Base-by-base conservation (phyloP, 2,329 filamentous ascomycete species). In the Arthroderma uncinatum region DNA sequence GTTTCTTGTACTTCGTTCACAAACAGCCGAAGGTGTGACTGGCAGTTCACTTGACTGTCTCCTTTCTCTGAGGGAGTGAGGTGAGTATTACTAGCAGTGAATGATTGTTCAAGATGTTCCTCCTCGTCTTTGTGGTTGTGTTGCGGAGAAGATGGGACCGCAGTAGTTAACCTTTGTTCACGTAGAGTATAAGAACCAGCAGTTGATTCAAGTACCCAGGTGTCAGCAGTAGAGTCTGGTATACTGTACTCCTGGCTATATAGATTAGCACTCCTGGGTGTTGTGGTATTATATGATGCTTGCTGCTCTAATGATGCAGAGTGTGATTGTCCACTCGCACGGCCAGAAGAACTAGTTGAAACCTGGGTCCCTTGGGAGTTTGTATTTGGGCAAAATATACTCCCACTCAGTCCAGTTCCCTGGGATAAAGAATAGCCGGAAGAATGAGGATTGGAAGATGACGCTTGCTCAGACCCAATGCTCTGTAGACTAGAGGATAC, bases 311-410 rank as follows among this genome's bases (percentile, higher is more conserved):
- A 2, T 30, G 47, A 50, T 19, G 14, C 4, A 7, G 25, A n/a
- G 16, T 10, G 9, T 30, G 47, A 50, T 12, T 25, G 4, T 14
- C 28, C 47, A 9, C 47, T n/a, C 8, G 16, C 25, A 33, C 47
- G 14, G 14, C n/a, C 25, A n/a, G 33, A 53, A 14, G 50, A 28
- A 6, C 5, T 19, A 37, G 25, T 14, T 6, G 56, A 59, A 28
- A 48, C 47, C 34, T 58, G 58, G 34, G 53, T 54, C 40, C 34
- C 19, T 56, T 37, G 50, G 19, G 37, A 48, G 12, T 44, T 56
- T 25, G 47, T 28, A 19, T 39, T 30, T 10, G 53, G 59, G 44
- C 21, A 52, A 55, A 56, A 57, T 23, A 59, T 52, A 40, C 56
- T 60, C 6, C 56, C 56, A 56, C 57, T 59, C 30, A 54, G 39